Evolutionary conservation across 495 filamentous ascomycete species (phyloP), one percentile per base, ranked within the genome.

Genomic region (Tuber umbilicatum): DNA sequence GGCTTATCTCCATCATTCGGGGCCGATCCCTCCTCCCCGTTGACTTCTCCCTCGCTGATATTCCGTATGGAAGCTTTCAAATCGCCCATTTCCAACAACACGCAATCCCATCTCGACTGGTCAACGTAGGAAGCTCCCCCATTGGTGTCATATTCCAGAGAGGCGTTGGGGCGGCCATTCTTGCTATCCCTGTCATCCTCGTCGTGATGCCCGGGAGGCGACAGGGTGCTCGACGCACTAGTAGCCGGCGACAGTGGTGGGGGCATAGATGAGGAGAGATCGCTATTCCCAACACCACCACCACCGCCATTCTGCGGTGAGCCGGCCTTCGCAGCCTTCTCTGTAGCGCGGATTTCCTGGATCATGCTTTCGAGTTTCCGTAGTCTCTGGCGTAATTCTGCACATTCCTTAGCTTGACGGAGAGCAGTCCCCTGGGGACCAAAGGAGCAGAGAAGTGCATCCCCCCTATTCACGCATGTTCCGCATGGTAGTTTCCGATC

Each of bases 381-480:
- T 64, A 64, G 27, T 64, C 55, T 64, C 55, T 64, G 55, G 55
- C 55, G 55, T 64, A 64, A 64, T 64, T 64, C 55, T 64, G 55
- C 55, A 64, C 55, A 64, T 64, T 64, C 55, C 55, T 64, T 64
- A 64, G 55, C 55, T 6, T 64, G 55, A 64, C 55, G 55, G 27
- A 64, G 55, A 64, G 55, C 55, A 64, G 55, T 64, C 55, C 55
- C 55, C 55, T 64, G 55, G n/a, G 55, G 55, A 0, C 55, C 55
- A 31, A 64, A 64, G 55, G 55, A 64, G 27, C 55, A 64, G 27
- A 64, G 55, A 27, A 64, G 55, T 4, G 55, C 55, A 31, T 64
- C 55, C n/a, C 55, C 55, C 23, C 55, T 64, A 2, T 64, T 64
- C n/a, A 64, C 55, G 55, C 55, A 64, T 64, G 55, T 64, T 64